Base-by-base conservation (phyloP, 2,329 filamentous ascomycete species). In the Diaporthe batatas region DNA sequence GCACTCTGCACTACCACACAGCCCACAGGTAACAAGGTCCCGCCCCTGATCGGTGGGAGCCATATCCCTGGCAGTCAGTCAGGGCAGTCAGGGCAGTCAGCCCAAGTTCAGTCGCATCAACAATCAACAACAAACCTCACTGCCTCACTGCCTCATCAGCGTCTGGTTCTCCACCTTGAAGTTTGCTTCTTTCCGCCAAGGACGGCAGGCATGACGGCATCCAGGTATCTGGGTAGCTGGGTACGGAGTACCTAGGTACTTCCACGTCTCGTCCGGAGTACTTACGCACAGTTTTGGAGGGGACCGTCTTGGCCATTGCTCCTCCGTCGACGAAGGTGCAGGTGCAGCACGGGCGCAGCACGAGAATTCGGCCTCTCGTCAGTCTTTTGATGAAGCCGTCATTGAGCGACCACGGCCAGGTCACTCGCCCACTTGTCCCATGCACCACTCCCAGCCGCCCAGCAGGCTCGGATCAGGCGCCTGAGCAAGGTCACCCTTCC, bases 121-220 rank as follows among this genome's bases (percentile, higher is more conserved):
- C 34, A 25, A 34, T 32, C 14, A 39, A 39, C 36, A 25, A n/a
- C 23, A 8, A 42, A 44, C 6, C 36, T 29, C 36, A 14, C 57
- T 39, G 29, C 36, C 32, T 23, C 36, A 29, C 36, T n/a, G n/a
- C 36, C 36, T 39, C 36, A 2, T 12, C 36, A 39, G 36, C 36
- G 12, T 14, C 14, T 49, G 23, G 57, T 39, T 39, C 36, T 39
- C 36, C 36, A 39, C 36, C 21, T 8, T 49, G 44, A 7, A 65
- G 62, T 25, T 36, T 65, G 62, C 62, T 65, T 65, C 44, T 65
- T 65, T 36, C 3, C 44, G 62, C 62, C 62, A 65, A 65, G 62
- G 32, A 65, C 62, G 62, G 62, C 62, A 51, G 62, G 44, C 59
- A 65, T n/a, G n/a, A n/a, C n/a, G n/a, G n/a, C n/a, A n/a, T n/a